phyloP scores from a whole-genome alignment of 2,329 filamentous ascomycete genomes.

The Colletotrichum cordylinicola region DNA sequence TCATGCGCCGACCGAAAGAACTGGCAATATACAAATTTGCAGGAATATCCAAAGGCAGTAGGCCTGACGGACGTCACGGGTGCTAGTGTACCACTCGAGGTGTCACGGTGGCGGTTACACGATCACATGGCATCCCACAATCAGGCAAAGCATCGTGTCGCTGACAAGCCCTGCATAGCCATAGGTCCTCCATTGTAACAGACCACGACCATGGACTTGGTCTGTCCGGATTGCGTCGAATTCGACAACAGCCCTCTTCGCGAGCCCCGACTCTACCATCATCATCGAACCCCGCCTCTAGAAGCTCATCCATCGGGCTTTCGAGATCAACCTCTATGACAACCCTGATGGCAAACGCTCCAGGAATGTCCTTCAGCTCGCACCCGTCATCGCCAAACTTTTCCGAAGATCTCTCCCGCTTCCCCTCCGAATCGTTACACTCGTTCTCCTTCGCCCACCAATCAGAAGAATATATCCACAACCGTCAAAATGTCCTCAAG shows the following conservation, averaged over 20 bases:
- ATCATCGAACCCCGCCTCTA: conserved; percentile 67
- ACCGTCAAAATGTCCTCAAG: conserved; percentile 90
- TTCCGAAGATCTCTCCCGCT: conserved; percentile 87
- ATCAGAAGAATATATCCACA: conserved; percentile 90
- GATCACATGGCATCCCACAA: conserved; percentile 19
- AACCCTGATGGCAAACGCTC: conserved; percentile 64
- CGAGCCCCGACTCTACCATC: conserved; percentile 70
- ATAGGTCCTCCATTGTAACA: conserved; percentile 79
- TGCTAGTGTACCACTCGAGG: conserved; percentile 2
- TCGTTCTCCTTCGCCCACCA: conserved; percentile 98
- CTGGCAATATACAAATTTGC: not conserved
- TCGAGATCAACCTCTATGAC: conserved; percentile 76
- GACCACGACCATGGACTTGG: conserved; percentile 90
- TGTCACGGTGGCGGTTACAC: conserved; percentile 11
- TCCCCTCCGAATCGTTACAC: conserved; percentile 94
- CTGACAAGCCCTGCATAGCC: conserved; percentile 16
- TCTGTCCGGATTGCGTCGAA: conserved; percentile 86
- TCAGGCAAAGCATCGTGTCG: not conserved
- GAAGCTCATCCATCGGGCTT: conserved; percentile 62
- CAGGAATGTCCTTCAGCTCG: conserved; percentile 60
- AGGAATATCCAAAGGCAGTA: not conserved
- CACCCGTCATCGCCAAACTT: conserved; percentile 77
- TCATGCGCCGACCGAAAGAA: not conserved
- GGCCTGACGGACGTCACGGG: conserved; percentile 12
- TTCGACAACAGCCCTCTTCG: conserved; percentile 81